Evolutionary conservation across 805 yeast species (phyloP), one percentile per base, ranked within the genome.

Genomic region (Komagataella pastoris): DNA sequence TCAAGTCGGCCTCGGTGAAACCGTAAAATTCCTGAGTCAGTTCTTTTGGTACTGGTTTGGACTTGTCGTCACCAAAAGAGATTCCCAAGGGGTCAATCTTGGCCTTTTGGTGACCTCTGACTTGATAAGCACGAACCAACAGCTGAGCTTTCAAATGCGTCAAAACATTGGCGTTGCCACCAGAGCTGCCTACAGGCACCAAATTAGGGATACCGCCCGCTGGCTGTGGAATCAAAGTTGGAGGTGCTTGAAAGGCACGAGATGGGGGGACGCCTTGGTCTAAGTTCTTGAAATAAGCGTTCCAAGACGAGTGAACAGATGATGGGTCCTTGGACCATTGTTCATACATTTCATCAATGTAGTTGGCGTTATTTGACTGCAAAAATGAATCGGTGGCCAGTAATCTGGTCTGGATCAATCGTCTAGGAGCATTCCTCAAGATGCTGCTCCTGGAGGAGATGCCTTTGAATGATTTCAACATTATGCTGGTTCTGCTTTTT

Each of bases 41-140:
- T 72, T 93, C 99, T 63, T 76, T 81, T 56, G 99, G 97, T 47
- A 76, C 56, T 17, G 75, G 72, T 50, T 70, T 66, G 10, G 65
- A 56, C 46, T 58, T 58, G 61, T 79, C 79, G 62, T 80, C 86
- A 59, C 93, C 97, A 64, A 82, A 87, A 17, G 90, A 80, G 63
- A 91, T 85, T 44, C 85, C 91, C 64, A 93, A 74, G n/a, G 99
- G 99, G 69, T 93, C 99, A 55, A 89, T 83, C 61, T 82, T 84
- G 48, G 98, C 97, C 73, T 87, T 88, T 68, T 83, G 85, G 69
- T 93, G 99, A 59, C 99, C 99, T 70, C 98, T 83, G 51, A 93
- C 99, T 74, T 93, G 99, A 72, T 90, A 93, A 30, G 99, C 99
- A 69, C 99, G 86, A 56, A 95, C 97, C 61, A 93, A 77, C 60